Base-by-base conservation (phyloP, 371 early-diverging fungal species). In the Mucor indicus region DNA sequence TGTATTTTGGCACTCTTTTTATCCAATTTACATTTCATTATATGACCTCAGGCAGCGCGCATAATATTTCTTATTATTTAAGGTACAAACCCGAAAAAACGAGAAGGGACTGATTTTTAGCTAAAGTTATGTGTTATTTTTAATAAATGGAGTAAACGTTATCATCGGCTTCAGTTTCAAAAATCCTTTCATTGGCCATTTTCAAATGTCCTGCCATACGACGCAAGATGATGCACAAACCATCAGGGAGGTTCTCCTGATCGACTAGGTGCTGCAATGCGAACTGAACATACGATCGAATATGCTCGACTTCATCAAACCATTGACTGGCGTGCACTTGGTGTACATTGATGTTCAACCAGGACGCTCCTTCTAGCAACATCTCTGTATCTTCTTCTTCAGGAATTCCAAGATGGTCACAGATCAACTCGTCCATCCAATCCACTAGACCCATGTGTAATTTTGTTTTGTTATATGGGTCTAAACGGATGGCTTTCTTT, bases 381-480 rank as follows among this genome's bases (percentile, higher is more conserved):
- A 46, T 35, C 7, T 57, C 64, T 4, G 25, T 19, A 24, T 62
- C 56, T 20, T 61, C 62, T 7, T 66, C 64, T 13, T 40, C 50
- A 1, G 46, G 50, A 19, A 72, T 24, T 7, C 69, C 73, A 10
- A 69, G 53, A 57, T 57, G 56, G 15, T 56, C 58, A 30, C 64
- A 56, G 1, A 64, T 38, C 0, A 73, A 12, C 13, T 69, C 64
- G 32, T 69, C 65, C 46, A 73, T 46, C 74, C 74, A 73, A 16
- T 51, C 44, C 2, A 64, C 8, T 10, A 69, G 19, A 2, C 53
- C 60, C 13, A 17, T 8, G 19, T 45, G 20, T 19, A 54, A 31
- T n/a, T 16, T 17, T 17, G 35, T 10, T 43, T 38, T 38, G n/a
- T 48, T 38, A 9, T 20, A 9, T 19, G 57, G 43, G 19, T 32